Percentiles rank a stretch among this genome's conserved stretches.
Conservation (phyloP, 2,329 filamentous ascomycete species). For the Phyllosticta paracitricarpa region DNA sequence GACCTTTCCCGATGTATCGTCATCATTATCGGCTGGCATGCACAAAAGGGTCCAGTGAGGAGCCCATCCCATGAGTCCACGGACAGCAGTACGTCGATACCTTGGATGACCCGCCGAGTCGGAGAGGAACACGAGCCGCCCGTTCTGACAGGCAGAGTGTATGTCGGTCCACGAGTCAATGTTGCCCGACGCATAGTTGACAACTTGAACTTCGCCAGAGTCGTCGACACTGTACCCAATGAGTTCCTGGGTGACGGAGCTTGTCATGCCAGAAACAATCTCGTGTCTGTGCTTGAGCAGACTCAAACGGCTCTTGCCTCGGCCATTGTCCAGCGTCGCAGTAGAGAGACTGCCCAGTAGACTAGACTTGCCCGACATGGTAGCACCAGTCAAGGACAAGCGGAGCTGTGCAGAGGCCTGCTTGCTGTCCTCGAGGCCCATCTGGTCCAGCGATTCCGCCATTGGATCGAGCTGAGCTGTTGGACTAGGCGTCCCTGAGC, state of each 20-base stretch:
- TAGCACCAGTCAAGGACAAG: conserved; percentile 79
- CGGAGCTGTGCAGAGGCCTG: conserved; percentile 55
- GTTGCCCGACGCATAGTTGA: conserved; percentile 75
- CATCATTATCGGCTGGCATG: conserved; percentile 66
- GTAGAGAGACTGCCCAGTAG: conserved; percentile 81
- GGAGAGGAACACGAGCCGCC: conserved; percentile 74
- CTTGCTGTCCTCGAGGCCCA: conserved; percentile 10
- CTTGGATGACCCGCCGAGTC: conserved; percentile 88
- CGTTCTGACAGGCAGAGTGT: conserved; percentile 63
- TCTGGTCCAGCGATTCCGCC: conserved; percentile 4
- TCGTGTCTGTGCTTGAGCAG: conserved; percentile 90
- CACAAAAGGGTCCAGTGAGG: conserved; percentile 91
- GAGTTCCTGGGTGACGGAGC: conserved; percentile 87
- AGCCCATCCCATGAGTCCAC: conserved; percentile 88
- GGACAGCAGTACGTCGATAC: conserved; percentile 78
- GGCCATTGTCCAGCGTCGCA: conserved; percentile 79
- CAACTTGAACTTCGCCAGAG: conserved; percentile 16
- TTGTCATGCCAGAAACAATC: conserved; percentile 82
- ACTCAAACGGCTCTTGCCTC: conserved; percentile 80
- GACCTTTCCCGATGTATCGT: conserved; percentile 32
- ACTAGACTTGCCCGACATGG: conserved; percentile 86
- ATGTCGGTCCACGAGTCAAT: conserved; percentile 93
- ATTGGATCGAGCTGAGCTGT: neutral
- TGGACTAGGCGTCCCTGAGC: conserved; percentile 6
- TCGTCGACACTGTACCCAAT: conserved; percentile 56